These are phyloP conservation scores for Solanum megistacrolobum DNA, from an alignment of 257 asterid genomes.

Conservation along the genomic window DNA sequence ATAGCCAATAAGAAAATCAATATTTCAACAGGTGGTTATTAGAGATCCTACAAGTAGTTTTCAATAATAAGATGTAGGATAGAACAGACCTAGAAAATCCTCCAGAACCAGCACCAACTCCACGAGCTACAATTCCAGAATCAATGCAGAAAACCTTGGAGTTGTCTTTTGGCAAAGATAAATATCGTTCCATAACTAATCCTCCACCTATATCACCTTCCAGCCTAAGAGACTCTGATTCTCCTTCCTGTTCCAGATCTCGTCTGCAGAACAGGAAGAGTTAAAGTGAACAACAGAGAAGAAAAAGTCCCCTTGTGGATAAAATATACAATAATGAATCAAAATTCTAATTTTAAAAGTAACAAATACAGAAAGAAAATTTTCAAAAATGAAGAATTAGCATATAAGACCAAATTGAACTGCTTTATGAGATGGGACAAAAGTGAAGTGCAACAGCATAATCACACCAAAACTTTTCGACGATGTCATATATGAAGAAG, in stretches of 20 bases:
- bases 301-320: neutral
- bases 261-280: slow-evolving; percentile 25
- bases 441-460: neutral
- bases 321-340: neutral
- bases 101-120: slow-evolving; percentile 96
- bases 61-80: neutral
- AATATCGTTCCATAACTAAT: slow-evolving; percentile 47
- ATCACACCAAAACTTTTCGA: neutral
- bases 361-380: neutral
- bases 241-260: slow-evolving; percentile 78
- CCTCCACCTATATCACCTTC: slow-evolving; percentile 97
- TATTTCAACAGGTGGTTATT: neutral
- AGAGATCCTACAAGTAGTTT: neutral
- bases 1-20: neutral
- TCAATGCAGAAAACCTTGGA: slow-evolving; percentile 46
- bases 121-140: slow-evolving; percentile 65
- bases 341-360: neutral
- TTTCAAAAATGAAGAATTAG: neutral
- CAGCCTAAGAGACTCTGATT: slow-evolving; percentile 58
- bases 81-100: slow-evolving; percentile 76
- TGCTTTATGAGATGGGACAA: neutral
- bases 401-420: neutral
- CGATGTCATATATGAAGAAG: neutral
- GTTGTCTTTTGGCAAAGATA: slow-evolving; percentile 51
- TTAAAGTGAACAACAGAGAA: neutral